Evolutionary conservation across 495 filamentous ascomycete genomes (phyloP).

Genomic region (Barbatosphaeria neglecta): DNA sequence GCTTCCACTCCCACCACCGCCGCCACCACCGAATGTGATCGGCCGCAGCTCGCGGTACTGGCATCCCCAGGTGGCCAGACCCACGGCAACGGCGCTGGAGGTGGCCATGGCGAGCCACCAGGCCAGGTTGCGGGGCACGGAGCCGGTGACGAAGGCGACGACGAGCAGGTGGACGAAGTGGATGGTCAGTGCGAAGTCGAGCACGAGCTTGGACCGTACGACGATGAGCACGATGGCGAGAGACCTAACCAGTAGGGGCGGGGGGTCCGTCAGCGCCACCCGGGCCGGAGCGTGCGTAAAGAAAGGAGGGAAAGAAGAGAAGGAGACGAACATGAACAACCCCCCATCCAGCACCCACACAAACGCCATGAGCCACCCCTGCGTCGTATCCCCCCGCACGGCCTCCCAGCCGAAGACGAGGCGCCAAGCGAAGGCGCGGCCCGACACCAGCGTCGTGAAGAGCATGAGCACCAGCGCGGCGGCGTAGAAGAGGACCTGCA

Average conservation of each 20-base stretch:
- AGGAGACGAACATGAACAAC: slow-evolving; percentile 55
- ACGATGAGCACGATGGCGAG: slow-evolving; percentile 71
- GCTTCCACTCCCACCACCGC: slow-evolving; percentile 6
- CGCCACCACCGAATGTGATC: slow-evolving; percentile 68
- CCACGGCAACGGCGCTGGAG: slow-evolving; percentile 58
- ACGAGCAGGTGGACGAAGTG: slow-evolving; percentile 78
- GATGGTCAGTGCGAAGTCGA: slow-evolving; percentile 84
- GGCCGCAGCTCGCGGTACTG: slow-evolving; percentile 79
- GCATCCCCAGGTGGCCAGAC: slow-evolving; percentile 78
- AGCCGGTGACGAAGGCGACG: slow-evolving; percentile 61
- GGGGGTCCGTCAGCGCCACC: too few species aligned
- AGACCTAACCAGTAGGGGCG: too few species aligned
- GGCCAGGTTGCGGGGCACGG: slow-evolving; percentile 59
- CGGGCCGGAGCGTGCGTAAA: too few species aligned
- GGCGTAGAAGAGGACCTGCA: slow-evolving; percentile 80
- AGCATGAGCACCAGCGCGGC: slow-evolving; percentile 64
- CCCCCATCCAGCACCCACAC: slow-evolving; percentile 75
- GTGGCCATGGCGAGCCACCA: slow-evolving; percentile 79
- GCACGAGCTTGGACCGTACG: slow-evolving; percentile 78
- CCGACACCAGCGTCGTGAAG: slow-evolving; percentile 80
- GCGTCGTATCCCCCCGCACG: slow-evolving; percentile 79
- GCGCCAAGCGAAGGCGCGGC: slow-evolving; percentile 55
- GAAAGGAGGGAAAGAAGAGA: slow-evolving; percentile 1
- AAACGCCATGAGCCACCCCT: slow-evolving; percentile 83
- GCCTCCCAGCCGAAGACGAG: slow-evolving; percentile 70